A percentile compares a stretch with the other conserved stretches of the same genome.
Conservation (phyloP, 2,329 filamentous ascomycete species). For the Drechslerella dactyloides region DNA sequence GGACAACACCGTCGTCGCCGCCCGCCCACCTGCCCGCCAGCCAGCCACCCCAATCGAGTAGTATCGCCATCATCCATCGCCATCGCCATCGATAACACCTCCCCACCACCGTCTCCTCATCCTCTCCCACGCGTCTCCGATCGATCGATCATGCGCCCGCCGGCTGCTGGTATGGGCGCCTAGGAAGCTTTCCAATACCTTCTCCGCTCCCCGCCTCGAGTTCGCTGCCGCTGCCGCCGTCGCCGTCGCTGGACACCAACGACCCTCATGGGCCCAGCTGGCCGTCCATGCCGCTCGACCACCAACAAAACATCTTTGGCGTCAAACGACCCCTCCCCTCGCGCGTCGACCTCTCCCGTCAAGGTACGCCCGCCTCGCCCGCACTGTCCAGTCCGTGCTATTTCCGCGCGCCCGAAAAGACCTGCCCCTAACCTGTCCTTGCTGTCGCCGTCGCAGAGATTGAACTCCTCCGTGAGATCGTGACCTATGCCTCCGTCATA, state of each 20-base stretch:
- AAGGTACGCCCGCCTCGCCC: constrained; percentile 20
- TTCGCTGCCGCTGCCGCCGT: constrained; percentile 8
- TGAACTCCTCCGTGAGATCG: constrained; percentile 49
- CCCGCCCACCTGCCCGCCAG: background rate
- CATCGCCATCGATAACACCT: constrained; percentile 4
- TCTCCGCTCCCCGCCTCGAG: background rate
- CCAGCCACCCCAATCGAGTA: background rate
- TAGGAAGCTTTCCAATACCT: constrained; percentile 37
- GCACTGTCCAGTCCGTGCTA: too few species aligned
- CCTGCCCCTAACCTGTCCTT: background rate
- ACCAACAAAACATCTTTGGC: constrained; percentile 44
- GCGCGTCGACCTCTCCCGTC: constrained; percentile 41
- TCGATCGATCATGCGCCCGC: constrained; percentile 36
- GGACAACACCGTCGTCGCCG: constrained; percentile 10
- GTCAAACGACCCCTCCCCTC: constrained; percentile 43
- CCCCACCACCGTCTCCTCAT: background rate
- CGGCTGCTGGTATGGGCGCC: constrained; percentile 48
- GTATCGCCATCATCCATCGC: constrained; percentile 12
- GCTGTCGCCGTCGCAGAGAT: constrained; percentile 22
- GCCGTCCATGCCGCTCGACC: constrained; percentile 47
- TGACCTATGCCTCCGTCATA: constrained; percentile 49
- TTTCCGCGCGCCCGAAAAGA: constrained; percentile 6
- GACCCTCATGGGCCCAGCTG: constrained; percentile 35
- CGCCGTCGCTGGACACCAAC: constrained; percentile 8
- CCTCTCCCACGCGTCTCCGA: background rate